Conservation (phyloP, 768 basidiomycete species). For the Boletus speciosus region DNA sequence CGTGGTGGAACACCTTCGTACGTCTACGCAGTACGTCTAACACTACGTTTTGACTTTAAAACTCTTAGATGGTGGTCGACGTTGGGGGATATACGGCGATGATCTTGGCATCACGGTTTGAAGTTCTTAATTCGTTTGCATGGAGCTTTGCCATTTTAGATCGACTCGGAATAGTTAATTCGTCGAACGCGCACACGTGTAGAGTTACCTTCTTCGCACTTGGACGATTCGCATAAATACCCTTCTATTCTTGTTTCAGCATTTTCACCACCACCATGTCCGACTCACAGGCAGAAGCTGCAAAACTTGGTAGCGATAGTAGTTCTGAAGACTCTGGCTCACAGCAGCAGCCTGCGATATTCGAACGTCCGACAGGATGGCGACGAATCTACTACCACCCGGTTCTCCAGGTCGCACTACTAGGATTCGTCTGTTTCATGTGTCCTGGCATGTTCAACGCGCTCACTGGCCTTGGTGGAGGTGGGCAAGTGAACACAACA, state of each 20-base stretch:
- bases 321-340: slow-evolving; percentile 21
- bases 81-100: background rate
- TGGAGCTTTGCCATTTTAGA: background rate
- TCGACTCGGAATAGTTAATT: background rate
- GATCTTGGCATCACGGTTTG: background rate
- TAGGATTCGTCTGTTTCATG: slow-evolving; percentile 66
- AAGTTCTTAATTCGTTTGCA: background rate
- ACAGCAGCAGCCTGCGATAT: slow-evolving; percentile 25
- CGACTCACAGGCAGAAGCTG: slow-evolving; percentile 11
- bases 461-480: slow-evolving; percentile 74
- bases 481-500: slow-evolving; percentile 64
- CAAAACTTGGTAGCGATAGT: slow-evolving; percentile 16
- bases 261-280: slow-evolving; percentile 16
- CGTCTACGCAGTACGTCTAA: background rate
- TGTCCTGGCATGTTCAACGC: slow-evolving; percentile 72
- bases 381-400: slow-evolving; percentile 57
- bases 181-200: background rate
- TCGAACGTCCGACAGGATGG: slow-evolving; percentile 49
- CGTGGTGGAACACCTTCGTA: background rate
- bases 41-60: background rate
- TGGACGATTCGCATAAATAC: slow-evolving; percentile 3
- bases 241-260: background rate
- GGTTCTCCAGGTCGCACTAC: slow-evolving; percentile 38
- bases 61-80: background rate
- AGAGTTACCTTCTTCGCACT: background rate